Percentiles rank a stretch among this genome's conserved stretches.
Conservation (phyloP, 805 yeast species). For the Wickerhamiella bombiphila region DNA sequence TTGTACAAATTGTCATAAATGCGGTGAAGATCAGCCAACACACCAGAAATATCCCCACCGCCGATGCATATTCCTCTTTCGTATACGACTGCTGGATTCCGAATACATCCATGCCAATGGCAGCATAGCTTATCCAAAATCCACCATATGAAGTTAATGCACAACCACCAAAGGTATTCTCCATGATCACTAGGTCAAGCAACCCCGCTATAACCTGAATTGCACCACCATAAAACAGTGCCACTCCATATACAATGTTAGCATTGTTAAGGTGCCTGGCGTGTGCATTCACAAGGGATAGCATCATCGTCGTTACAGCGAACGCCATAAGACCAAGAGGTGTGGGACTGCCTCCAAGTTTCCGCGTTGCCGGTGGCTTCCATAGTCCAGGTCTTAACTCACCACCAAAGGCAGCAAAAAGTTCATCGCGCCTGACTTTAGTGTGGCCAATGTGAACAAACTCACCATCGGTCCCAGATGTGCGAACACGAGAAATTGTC, state of each 20-base stretch:
- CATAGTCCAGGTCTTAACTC: slow-evolving; percentile 54
- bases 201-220: slow-evolving; percentile 48
- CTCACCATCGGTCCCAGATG: slow-evolving; percentile 15
- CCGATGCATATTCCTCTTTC: not conserved
- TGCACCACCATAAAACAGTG: slow-evolving; percentile 50
- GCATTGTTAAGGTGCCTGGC: slow-evolving; percentile 36
- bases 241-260: slow-evolving; percentile 38
- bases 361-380: slow-evolving; percentile 42
- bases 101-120: slow-evolving; percentile 43
- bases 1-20: slow-evolving; percentile 37
- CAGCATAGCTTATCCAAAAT: slow-evolving; percentile 55
- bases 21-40: slow-evolving; percentile 22
- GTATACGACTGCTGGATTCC: slow-evolving; percentile 43
- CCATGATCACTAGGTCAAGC: slow-evolving; percentile 51
- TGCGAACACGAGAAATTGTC: slow-evolving; percentile 3
- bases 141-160: slow-evolving; percentile 53
- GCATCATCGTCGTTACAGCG: slow-evolving; percentile 47
- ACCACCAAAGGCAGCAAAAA: slow-evolving; percentile 48
- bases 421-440: slow-evolving; percentile 25
- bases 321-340: slow-evolving; percentile 50
- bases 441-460: slow-evolving; percentile 27
- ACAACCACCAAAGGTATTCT: slow-evolving; percentile 54
- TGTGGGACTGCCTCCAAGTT: slow-evolving; percentile 52
- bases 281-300: slow-evolving; percentile 39
- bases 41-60: slow-evolving; percentile 1